Percentiles rank a stretch among this genome's conserved stretches.
Conservation (phyloP, 2,329 filamentous ascomycete genomes). For the Aaosphaeria pasadenensis region DNA sequence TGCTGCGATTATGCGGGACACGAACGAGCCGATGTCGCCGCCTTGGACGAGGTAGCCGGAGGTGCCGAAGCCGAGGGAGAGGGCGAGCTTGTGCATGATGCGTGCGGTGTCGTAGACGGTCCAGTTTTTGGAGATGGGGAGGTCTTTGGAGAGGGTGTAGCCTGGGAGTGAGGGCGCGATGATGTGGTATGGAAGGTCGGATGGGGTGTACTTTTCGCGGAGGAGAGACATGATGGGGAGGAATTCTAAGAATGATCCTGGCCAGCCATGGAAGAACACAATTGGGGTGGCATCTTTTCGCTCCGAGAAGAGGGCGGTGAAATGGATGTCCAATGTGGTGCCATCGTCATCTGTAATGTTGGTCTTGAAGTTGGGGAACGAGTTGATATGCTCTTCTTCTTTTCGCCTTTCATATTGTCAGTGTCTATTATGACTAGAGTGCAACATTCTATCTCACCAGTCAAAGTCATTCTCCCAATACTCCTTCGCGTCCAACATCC, state of each 20-base stretch:
- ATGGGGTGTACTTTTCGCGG: conserved; percentile 46
- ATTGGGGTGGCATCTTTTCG: conserved; percentile 51
- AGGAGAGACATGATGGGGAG: conserved; percentile 50
- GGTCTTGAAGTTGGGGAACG: conserved; percentile 49
- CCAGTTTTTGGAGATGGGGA: conserved; percentile 48
- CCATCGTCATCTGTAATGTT: conserved; percentile 42
- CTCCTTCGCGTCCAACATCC: conserved; percentile 26
- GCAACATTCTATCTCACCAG: no score
- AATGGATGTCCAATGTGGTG: conserved; percentile 47
- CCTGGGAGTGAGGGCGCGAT: conserved; percentile 56
- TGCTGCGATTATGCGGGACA: conserved; percentile 44
- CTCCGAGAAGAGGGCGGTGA: conserved; percentile 54
- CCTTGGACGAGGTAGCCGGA: conserved; percentile 55
- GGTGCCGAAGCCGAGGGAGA: conserved; percentile 49
- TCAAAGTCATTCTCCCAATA: conserved; percentile 32
- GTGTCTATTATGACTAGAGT: no score
- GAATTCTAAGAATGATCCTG: conserved; percentile 54
- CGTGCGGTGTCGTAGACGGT: conserved; percentile 38
- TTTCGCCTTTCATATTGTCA: conserved; percentile 23
- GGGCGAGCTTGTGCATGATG: conserved; percentile 52
- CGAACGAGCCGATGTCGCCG: conserved; percentile 53
- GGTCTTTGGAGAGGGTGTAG: conserved; percentile 50
- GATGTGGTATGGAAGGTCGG: conserved; percentile 55
- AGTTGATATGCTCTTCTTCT: conserved; percentile 46
- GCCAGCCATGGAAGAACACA: conserved; percentile 56